Base-by-base conservation (phyloP, 768 basidiomycete genomes). In the Thelephora aurantiotincta region DNA sequence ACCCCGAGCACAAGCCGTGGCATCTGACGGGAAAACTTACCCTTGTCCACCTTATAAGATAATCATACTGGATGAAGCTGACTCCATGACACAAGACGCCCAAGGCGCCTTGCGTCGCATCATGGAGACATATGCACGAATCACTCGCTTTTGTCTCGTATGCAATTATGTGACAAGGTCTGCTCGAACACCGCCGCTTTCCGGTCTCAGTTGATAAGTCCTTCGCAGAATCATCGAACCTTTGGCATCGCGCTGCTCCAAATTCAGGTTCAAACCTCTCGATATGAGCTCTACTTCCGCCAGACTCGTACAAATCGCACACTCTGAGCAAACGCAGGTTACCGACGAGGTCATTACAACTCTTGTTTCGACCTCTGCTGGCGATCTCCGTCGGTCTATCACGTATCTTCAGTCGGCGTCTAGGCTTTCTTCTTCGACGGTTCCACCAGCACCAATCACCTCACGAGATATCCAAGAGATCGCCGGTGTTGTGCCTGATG, bases 21-120 rank as follows among this genome's bases (percentile, higher is more conserved):
- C 81, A n/a, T 82, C 82, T 0, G 83, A 88, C 52, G 80, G 80
- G 19, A 85, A 85, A 58, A 74, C 70, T 37, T 98, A 97, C 59
- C 94, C 93, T 38, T 94, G 88, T 61, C 96, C 96, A 12, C 96
- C 96, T 0, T 99, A 89, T 71, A 99, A 99, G 62, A 94, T 99
- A 53, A 84, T 99, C 59, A 98, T 99, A 52, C 77, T 99, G 20
- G 96, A 99, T 57, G 96, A 99, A 65, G 96, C 96, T 18, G 96
- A 99, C 63, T 94, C 91, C 5, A 99, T 99, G 96, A 99, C 96
- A 5, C 94, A 98, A 66, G 96, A 99, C 60, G 96, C 96, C 4
- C 96, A 99, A 62, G 92, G 85, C 33, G 96, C 96, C 0, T 69
- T 99, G 35, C 74, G 96, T 36, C 78, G 96, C n/a, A 98, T 98